Evolutionary conservation across 495 filamentous ascomycete genomes (phyloP), one percentile per base, ranked within the genome.

Genomic region (Aspergillus steynii): DNA sequence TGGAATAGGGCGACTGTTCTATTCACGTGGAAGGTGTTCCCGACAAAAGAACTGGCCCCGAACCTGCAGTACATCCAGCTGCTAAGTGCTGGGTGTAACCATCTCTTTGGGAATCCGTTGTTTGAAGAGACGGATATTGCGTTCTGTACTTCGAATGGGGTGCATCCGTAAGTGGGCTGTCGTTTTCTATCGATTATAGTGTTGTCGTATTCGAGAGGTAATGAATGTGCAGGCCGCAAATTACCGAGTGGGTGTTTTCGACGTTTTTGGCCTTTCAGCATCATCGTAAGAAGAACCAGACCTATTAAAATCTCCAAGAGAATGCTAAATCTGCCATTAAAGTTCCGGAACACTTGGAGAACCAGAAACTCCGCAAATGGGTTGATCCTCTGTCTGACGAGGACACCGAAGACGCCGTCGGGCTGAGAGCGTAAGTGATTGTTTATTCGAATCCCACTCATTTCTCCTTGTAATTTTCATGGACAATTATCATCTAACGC

Each of bases 201-300:
- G 37, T 42, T 42, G 37, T 42, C 12, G 9, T 3, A 42, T 42
- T 15, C 0, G 12, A 25, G 14, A 26, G 29, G 20, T 55, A 32
- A 25, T 37, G 31, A 8, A 4, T 50, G 26, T 50, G 26, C 29
- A 28, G 55, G 57, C 88, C 88, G 2, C 86, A 89, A 68, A 90
- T 90, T 51, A 75, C 87, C 1, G 88, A 91, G 74, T 90, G 86
- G 86, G 75, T 86, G 34, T 72, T 89, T 50, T 63, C 69, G 64
- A 83, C 80, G 0, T 82, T 81, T 59, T 72, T 85, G 5, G 71
- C 73, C 29, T 76, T 79, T 64, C 71, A 80, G 54, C 82, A 83
- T 56, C 69, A 67, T 29, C 77, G 57, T 53, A 20, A 59, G 15
- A 20, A n/a, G 29, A 26, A 9, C 20, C 9, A n/a, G n/a, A 5